phyloP scores from a whole-genome alignment of 192 early-diverging fungal genomes.

The Phlyctochytrium arcticum region DNA sequence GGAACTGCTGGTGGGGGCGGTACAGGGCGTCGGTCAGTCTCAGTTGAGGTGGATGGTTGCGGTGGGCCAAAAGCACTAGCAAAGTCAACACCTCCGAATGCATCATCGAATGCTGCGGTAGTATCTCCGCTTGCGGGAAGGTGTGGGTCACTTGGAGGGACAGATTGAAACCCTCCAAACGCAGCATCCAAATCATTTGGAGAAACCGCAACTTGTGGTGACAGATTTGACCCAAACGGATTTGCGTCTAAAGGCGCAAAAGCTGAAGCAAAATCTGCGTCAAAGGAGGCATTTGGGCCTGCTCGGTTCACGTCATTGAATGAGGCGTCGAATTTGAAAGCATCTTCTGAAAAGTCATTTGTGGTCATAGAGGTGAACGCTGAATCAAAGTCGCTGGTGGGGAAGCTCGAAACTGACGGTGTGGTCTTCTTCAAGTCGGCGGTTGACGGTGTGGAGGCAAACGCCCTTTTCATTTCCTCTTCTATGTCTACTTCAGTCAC shows the following conservation, averaged over 20 bases:
- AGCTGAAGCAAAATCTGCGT: constrained; percentile 23
- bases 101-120: constrained; percentile 3
- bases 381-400: not conserved
- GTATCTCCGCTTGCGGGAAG: not conserved
- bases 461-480: constrained; percentile 21
- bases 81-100: not conserved
- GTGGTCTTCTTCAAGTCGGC: no score
- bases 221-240: not conserved
- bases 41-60: not conserved
- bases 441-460: not conserved
- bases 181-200: constrained; percentile 24
- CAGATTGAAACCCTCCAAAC: constrained; percentile 19
- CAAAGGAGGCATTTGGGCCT: not conserved
- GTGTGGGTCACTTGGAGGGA: not conserved
- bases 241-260: constrained; percentile 21
- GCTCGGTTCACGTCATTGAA: not conserved
- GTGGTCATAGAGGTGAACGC: not conserved
- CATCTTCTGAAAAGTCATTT: constrained; percentile 7
- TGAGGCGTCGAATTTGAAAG: constrained; percentile 25
- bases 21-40: not conserved
- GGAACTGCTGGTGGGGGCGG: not conserved
- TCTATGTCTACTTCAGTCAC: constrained; percentile 13
- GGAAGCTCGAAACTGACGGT: not conserved
- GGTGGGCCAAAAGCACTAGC: not conserved
- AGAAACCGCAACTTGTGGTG: not conserved